phyloP scores from a whole-genome alignment of 257 asterid genomes.

The Ocimum tenuiflorum region DNA sequence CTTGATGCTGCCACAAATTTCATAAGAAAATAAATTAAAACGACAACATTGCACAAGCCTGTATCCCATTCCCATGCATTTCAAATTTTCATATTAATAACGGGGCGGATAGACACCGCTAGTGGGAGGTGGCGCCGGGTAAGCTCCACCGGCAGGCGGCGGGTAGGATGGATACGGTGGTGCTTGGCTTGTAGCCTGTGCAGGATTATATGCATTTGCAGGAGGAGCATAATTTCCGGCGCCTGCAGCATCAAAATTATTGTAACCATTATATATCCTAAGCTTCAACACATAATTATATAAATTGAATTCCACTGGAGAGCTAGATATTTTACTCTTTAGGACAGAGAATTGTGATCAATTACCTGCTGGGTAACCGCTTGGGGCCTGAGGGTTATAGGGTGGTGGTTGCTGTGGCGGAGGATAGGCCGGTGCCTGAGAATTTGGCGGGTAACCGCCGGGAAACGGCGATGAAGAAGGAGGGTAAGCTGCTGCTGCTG shows the following conservation, averaged over 20 bases:
- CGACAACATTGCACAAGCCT: neutral
- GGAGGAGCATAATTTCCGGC: constrained; percentile 32
- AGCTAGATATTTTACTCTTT: too few relatives aligned
- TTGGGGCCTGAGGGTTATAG: constrained; percentile 29
- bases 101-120: constrained; percentile 32
- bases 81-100: neutral
- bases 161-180: constrained; percentile 21
- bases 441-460: constrained; percentile 23
- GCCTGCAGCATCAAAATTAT: constrained; percentile 24
- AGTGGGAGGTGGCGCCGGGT: constrained; percentile 11
- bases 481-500: neutral
- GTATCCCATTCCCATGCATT: neutral
- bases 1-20: too few relatives aligned
- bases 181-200: constrained; percentile 26
- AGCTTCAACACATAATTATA: neutral
- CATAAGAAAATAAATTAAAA: neutral
- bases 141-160: neutral
- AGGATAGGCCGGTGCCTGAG: constrained; percentile 12
- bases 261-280: neutral
- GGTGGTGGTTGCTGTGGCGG: neutral
- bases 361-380: constrained; percentile 36
- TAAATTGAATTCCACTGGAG: neutral
- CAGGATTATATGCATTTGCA: constrained; percentile 15
- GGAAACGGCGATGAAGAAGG: constrained; percentile 1
- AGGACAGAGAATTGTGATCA: neutral